Conservation (phyloP, 495 filamentous ascomycete genomes). For the Penicillium parvum region DNA sequence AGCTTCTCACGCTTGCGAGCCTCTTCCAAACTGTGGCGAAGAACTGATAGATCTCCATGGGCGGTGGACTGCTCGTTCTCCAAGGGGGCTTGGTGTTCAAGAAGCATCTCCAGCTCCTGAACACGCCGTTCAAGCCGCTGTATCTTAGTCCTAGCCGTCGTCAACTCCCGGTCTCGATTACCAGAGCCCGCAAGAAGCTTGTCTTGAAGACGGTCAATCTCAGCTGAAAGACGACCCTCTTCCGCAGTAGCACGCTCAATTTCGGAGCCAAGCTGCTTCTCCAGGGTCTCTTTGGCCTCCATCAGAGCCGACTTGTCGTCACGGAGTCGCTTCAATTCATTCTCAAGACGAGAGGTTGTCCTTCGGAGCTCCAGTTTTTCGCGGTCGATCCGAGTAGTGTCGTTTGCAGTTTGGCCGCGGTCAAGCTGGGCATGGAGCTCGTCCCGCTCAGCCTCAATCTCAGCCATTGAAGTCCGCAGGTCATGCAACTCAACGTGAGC, state of each 20-base stretch:
- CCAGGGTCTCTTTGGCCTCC: conserved; percentile 49
- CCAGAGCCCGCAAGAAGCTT: conserved; percentile 39
- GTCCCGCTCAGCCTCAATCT: conserved; percentile 59
- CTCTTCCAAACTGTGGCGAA: conserved; percentile 58
- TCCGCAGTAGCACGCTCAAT: conserved; percentile 53
- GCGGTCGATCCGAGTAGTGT: conserved; percentile 54
- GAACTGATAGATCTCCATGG: conserved; percentile 52
- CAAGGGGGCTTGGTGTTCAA: conserved; percentile 37
- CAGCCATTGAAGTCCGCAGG: conserved; percentile 47
- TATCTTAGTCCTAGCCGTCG: conserved; percentile 47
- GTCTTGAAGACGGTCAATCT: conserved; percentile 55
- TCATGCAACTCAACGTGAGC: conserved; percentile 58
- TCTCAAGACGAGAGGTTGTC: conserved; percentile 54
- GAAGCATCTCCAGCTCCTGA: conserved; percentile 52
- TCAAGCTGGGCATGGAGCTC: conserved; percentile 57
- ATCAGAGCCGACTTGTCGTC: conserved; percentile 51
- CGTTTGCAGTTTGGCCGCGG: conserved; percentile 45
- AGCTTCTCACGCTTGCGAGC: conserved; percentile 60
- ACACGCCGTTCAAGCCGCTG: conserved; percentile 57
- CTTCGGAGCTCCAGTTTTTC: conserved; percentile 60
- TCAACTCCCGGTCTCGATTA: conserved; percentile 47
- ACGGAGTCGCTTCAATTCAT: conserved; percentile 52
- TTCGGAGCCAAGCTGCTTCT: conserved; percentile 51
- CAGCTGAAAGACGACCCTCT: conserved; percentile 52
- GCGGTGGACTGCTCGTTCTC: conserved; percentile 36